Conservation (phyloP, 805 yeast species). For the Kodamaea restingae region DNA sequence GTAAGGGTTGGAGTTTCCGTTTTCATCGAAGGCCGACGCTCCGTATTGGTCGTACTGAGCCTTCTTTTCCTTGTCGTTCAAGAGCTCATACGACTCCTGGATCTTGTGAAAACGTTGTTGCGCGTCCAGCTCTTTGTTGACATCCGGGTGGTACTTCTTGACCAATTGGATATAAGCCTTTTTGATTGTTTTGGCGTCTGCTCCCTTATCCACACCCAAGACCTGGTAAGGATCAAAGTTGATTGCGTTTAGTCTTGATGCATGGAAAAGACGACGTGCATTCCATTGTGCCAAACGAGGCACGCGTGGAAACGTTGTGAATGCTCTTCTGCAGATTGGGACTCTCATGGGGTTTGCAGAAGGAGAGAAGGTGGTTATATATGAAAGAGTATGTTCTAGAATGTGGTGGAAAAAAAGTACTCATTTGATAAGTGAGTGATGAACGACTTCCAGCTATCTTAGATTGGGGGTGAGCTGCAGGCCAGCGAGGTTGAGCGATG, state of each 20-base stretch:
- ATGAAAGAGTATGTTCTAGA: conserved; percentile 3
- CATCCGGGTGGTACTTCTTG: conserved; percentile 93
- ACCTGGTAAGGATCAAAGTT: conserved; percentile 76
- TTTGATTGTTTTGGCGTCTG: conserved; percentile 82
- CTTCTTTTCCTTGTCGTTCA: conserved; percentile 80
- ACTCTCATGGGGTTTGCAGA: neutral
- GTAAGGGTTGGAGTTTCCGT: conserved; percentile 48
- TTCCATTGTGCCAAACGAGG: neutral
- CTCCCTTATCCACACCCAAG: conserved; percentile 69
- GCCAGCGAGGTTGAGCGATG: too few species aligned
- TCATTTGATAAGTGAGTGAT: too few species aligned
- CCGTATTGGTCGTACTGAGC: conserved; percentile 92
- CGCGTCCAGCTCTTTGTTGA: conserved; percentile 85
- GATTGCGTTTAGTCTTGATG: conserved; percentile 12
- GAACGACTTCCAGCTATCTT: too few species aligned
- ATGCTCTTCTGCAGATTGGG: conserved; percentile 1
- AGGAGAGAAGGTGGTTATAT: neutral
- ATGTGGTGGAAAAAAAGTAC: conserved; percentile 10
- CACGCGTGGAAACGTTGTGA: neutral
- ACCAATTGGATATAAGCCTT: conserved; percentile 93
- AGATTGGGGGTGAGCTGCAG: too few species aligned
- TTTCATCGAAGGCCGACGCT: conserved; percentile 71
- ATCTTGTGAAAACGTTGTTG: conserved; percentile 87
- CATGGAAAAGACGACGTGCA: conserved; percentile 1
- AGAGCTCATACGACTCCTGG: conserved; percentile 90